Evolutionary conservation across 2,329 filamentous ascomycete species (phyloP).

Genomic region (Lecanicillium sp.): DNA sequence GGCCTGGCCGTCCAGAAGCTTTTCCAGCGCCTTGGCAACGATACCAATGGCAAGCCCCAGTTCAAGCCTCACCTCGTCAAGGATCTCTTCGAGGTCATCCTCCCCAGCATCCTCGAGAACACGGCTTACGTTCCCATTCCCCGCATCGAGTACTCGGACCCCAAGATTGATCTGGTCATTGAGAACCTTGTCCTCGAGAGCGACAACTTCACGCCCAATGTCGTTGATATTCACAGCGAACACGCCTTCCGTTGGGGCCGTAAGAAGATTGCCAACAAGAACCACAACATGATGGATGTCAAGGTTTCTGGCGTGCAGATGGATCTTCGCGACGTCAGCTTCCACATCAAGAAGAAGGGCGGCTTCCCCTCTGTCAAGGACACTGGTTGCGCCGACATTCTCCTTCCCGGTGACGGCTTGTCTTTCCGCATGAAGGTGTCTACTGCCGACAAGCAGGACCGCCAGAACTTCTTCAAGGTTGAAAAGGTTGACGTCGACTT

Average conservation of each 20-base stretch:
- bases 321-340: slow-evolving; percentile 84
- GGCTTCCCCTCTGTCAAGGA: slow-evolving; percentile 87
- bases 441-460: slow-evolving; percentile 66
- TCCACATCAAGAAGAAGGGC: slow-evolving; percentile 90
- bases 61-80: slow-evolving; percentile 94
- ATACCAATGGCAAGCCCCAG: slow-evolving; percentile 69
- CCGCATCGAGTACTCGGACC: slow-evolving; percentile 85
- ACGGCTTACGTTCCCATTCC: slow-evolving; percentile 87
- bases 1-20: slow-evolving; percentile 69
- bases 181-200: slow-evolving; percentile 95
- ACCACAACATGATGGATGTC: slow-evolving; percentile 74
- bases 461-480: slow-evolving; percentile 86
- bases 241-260: slow-evolving; percentile 95
- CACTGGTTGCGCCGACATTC: slow-evolving; percentile 79
- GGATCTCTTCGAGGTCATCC: slow-evolving; percentile 78
- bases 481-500: slow-evolving; percentile 80
- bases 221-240: slow-evolving; percentile 79
- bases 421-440: slow-evolving; percentile 88
- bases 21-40: slow-evolving; percentile 80
- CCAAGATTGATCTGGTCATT: slow-evolving; percentile 75
- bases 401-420: slow-evolving; percentile 79
- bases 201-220: slow-evolving; percentile 93
- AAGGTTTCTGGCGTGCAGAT: slow-evolving; percentile 86
- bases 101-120: slow-evolving; percentile 75
- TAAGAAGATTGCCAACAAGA: slow-evolving; percentile 74